phyloP scores from a whole-genome alignment of 371 early-diverging fungal genomes.

The Fennellomyces sp. region DNA sequence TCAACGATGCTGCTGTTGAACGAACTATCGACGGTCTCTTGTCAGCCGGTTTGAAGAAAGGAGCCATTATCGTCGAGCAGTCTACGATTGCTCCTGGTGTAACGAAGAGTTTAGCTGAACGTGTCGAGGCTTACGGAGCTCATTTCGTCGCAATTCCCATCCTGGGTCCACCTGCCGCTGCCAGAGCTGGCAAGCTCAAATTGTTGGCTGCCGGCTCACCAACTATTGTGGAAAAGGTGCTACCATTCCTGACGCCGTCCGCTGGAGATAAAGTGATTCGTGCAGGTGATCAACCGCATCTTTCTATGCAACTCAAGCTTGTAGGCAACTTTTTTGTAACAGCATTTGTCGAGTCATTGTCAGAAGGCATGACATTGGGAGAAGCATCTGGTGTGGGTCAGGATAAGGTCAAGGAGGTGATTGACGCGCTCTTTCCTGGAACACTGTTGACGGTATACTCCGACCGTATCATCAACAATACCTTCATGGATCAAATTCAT shows the following conservation, averaged over 20 bases:
- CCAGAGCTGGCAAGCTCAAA: constrained; percentile 28
- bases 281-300: constrained; percentile 45
- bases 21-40: constrained; percentile 19
- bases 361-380: constrained; percentile 73
- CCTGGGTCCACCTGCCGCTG: constrained; percentile 45
- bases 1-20: constrained; percentile 50
- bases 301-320: constrained; percentile 59
- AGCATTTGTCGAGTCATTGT: constrained; percentile 59
- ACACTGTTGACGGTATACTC: constrained; percentile 33
- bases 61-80: constrained; percentile 42
- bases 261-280: constrained; percentile 46
- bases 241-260: constrained; percentile 30
- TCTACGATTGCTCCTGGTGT: constrained; percentile 41
- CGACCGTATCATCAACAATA: constrained; percentile 35
- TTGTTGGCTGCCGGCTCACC: constrained; percentile 33
- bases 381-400: constrained; percentile 60
- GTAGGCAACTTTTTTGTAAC: constrained; percentile 71
- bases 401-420: constrained; percentile 57
- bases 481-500: constrained; percentile 28
- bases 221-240: constrained; percentile 9
- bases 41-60: constrained; percentile 19
- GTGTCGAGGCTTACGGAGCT: constrained; percentile 13
- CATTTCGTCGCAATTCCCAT: constrained; percentile 40
- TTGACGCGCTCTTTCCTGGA: constrained; percentile 57
- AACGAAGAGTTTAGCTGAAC: constrained; percentile 12